Evolutionary conservation across 371 early-diverging fungal genomes (phyloP).

Genomic region (Edhazardia aedis): DNA sequence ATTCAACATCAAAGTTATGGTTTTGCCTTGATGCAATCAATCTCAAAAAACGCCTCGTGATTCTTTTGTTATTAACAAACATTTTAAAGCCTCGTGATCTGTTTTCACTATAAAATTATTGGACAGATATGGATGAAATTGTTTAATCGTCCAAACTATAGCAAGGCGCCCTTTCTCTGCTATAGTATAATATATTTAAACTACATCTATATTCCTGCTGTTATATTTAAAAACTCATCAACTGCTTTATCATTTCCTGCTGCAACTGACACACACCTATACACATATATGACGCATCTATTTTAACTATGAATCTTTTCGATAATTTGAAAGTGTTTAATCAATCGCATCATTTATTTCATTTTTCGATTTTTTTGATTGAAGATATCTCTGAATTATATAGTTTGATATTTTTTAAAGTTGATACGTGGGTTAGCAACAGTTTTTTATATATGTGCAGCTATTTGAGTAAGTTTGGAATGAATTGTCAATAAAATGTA

Average conservation of each 20-base stretch:
- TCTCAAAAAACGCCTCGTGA: background rate
- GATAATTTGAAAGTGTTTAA: background rate
- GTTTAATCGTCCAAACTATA: background rate
- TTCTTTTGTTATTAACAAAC: background rate
- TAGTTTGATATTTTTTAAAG: background rate
- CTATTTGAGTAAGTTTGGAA: background rate
- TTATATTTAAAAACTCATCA: background rate
- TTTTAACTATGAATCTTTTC: background rate
- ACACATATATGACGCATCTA: background rate
- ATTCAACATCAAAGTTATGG: conserved; percentile 1
- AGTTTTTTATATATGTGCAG: background rate
- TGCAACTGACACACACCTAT: background rate
- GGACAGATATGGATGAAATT: background rate
- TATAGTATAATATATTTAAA: conserved; percentile 12
- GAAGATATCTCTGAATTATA: background rate
- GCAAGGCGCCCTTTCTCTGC: conserved; percentile 9
- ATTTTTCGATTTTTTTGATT: background rate
- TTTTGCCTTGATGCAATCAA: background rate
- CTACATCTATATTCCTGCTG: conserved; percentile 4
- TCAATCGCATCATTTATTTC: background rate
- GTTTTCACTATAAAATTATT: background rate
- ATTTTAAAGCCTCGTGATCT: too few relatives aligned
- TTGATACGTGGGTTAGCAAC: background rate
- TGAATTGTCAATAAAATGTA: background rate
- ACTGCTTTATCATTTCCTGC: too few relatives aligned